Evolutionary conservation across 768 basidiomycete genomes (phyloP), one percentile per base, ranked within the genome.

Genomic region (Pleurotus djamor): DNA sequence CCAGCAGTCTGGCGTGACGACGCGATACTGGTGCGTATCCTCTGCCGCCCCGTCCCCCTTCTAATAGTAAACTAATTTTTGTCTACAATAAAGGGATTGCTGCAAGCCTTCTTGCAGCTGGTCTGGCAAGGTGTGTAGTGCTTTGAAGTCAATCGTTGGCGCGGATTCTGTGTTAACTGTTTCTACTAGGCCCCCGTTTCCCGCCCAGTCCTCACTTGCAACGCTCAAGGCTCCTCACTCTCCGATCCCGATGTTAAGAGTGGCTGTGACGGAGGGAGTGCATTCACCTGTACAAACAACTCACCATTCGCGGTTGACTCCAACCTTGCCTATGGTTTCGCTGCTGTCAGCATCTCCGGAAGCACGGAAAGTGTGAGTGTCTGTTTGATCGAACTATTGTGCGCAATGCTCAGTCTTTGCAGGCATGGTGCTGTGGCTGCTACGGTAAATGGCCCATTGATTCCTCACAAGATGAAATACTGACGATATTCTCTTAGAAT

Each of bases 371-470:
- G 54, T 21, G 54, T 56, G 28, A 41, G 54, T 56, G 17, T 10
- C 17, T 12, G 41, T 43, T 44, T 21, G 12, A 10, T 0, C 7
- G 6, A 10, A 17, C 3, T 28, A 28, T 28, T 28, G 21, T 28
- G 21, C 21, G 21, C 21, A 28, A 28, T 28, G 21, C 21, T 28
- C 21, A 28, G 21, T 28, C 21, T 28, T 28, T 28, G 21, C 33
- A 56, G 54, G 44, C 17, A 44, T 56, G 54, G 54, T 56, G 54
- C 41, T 56, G 54, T 32, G 54, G 38, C 8, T 56, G 54, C 54
- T 56, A 56, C 14, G 54, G 54, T 56, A 36, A 28, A 28, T 3
- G 21, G 4, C 5, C 35, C 38, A 13, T 54, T 16, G 8, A n/a
- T 16, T 37, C 21, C 21, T 28, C 21, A 28, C 21, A 28, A 28